Evolutionary conservation across 169 alveolate genomes (phyloP).

Genomic region (Plasmodium sp.): DNA sequence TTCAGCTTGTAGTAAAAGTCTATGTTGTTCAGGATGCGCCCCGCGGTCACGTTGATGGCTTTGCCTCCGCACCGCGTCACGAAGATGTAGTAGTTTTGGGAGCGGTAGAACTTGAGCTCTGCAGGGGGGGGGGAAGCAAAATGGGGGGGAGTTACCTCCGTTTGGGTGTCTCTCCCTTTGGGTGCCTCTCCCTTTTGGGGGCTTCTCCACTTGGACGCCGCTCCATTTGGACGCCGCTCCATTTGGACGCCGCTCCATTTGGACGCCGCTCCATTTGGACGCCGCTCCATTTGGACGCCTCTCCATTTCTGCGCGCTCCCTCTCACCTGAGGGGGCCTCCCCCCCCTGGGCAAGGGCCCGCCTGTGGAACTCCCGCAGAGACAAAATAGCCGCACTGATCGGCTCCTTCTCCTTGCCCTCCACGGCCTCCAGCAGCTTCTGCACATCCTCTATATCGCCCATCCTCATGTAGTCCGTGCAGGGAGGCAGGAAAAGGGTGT

Average conservation of each 20-base stretch:
- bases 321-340: not conserved
- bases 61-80: slow-evolving; percentile 41
- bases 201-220: too few relatives aligned
- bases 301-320: not conserved
- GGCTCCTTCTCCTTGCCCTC: slow-evolving; percentile 13
- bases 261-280: too few relatives aligned
- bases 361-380: slow-evolving; percentile 18
- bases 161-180: not conserved
- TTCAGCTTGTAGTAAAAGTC: slow-evolving; percentile 57
- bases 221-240: too few relatives aligned
- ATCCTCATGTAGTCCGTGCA: slow-evolving; percentile 55
- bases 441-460: slow-evolving; percentile 42
- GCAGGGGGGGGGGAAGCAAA: not conserved
- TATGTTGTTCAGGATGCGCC: slow-evolving; percentile 25
- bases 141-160: not conserved
- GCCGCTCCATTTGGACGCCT: not conserved
- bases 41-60: slow-evolving; percentile 33
- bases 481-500: slow-evolving; percentile 45
- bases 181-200: too few relatives aligned
- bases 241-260: too few relatives aligned
- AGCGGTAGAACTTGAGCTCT: slow-evolving; percentile 32
- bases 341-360: not conserved
- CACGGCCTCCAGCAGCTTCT: not conserved
- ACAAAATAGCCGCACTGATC: slow-evolving; percentile 10
- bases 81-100: slow-evolving; percentile 32